Conservation (phyloP, 768 basidiomycete species). For the Suillus tomentosus region DNA sequence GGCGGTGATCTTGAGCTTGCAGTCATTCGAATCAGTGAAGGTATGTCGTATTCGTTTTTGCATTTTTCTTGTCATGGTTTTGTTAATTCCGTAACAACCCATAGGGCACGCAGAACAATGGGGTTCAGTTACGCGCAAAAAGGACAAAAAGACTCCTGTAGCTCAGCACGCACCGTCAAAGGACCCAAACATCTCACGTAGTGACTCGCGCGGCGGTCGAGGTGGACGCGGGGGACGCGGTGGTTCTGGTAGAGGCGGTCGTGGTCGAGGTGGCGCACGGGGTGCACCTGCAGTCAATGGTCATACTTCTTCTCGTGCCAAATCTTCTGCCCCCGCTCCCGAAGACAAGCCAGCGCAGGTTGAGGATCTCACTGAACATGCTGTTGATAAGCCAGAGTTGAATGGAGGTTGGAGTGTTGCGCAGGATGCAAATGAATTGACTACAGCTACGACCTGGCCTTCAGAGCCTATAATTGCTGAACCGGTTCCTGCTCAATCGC, state of each 20-base stretch:
- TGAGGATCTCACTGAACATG: slow-evolving; percentile 24
- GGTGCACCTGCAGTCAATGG: slow-evolving; percentile 37
- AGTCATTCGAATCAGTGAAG: slow-evolving; percentile 75
- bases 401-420: slow-evolving; percentile 17
- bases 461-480: slow-evolving; percentile 21
- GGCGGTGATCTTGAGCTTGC: slow-evolving; percentile 71
- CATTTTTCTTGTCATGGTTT: not conserved
- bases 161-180: slow-evolving; percentile 47
- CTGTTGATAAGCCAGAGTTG: slow-evolving; percentile 20
- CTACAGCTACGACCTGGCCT: slow-evolving; percentile 15
- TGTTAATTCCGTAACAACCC: slow-evolving; percentile 9
- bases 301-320: slow-evolving; percentile 28
- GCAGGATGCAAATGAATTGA: slow-evolving; percentile 19
- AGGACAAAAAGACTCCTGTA: slow-evolving; percentile 71
- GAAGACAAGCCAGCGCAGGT: slow-evolving; percentile 27
- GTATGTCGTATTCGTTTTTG: slow-evolving; percentile 35
- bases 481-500: slow-evolving; percentile 8
- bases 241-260: slow-evolving; percentile 52
- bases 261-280: slow-evolving; percentile 44
- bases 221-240: slow-evolving; percentile 60
- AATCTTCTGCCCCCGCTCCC: slow-evolving; percentile 35
- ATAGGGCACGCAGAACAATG: slow-evolving; percentile 77
- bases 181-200: slow-evolving; percentile 37
- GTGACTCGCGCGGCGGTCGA: slow-evolving; percentile 56
- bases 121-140: slow-evolving; percentile 84